These are phyloP conservation scores for Epichloe typhina DNA, from an alignment of 2,329 filamentous ascomycete genomes.

Conservation along the genomic window DNA sequence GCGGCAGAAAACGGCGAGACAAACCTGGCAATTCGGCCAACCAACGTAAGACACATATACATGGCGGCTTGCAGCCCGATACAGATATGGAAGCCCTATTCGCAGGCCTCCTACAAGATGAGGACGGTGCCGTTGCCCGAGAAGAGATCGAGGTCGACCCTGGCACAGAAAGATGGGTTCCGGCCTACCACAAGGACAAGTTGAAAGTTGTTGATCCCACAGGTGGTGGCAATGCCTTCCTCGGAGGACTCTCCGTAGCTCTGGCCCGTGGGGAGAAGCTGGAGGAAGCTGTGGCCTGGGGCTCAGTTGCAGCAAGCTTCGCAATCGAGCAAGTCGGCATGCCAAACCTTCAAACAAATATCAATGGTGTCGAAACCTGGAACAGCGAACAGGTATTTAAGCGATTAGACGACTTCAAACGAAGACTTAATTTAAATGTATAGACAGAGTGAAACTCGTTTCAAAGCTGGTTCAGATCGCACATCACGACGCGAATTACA, in stretches of 20 bases:
- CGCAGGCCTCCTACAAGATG: conserved; percentile 41
- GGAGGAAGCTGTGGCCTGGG: conserved; percentile 64
- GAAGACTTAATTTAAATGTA: neutral
- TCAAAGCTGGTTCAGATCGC: neutral
- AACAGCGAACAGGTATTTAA: conserved; percentile 42
- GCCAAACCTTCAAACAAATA: conserved; percentile 40
- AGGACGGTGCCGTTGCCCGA: conserved; percentile 37
- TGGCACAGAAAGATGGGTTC: conserved; percentile 60
- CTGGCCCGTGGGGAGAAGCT: conserved; percentile 46
- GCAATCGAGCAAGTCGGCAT: conserved; percentile 91
- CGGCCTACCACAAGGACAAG: conserved; percentile 51
- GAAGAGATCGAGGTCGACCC: conserved; percentile 50
- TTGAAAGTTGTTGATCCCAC: conserved; percentile 74
- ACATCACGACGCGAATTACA: neutral
- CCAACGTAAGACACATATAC: conserved; percentile 27
- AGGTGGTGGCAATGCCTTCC: conserved; percentile 83
- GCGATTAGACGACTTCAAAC: conserved; percentile 35
- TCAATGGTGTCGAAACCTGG: conserved; percentile 42
- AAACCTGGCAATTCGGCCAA: conserved; percentile 2
- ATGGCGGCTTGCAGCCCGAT: conserved; percentile 43
- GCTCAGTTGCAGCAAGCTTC: conserved; percentile 74
- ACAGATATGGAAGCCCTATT: conserved; percentile 52
- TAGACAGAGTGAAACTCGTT: neutral
- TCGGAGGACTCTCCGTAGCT: conserved; percentile 47
- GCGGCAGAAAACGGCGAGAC: conserved; percentile 28